These are phyloP conservation scores for Ilyonectria robusta DNA, from an alignment of 2,329 filamentous ascomycete genomes.

Conservation along the genomic window DNA sequence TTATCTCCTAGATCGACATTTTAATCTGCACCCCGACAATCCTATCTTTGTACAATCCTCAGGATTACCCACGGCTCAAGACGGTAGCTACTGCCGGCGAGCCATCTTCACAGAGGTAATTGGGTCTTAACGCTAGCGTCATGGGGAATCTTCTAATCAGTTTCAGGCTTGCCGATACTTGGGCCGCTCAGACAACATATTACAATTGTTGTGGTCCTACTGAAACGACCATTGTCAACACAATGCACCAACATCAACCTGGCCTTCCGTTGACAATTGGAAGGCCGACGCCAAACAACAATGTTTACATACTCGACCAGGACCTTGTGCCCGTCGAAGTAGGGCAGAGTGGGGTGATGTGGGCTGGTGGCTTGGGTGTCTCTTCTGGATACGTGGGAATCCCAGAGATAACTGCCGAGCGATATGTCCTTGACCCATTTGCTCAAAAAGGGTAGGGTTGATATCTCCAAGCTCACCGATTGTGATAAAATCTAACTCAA, in stretches of 20 bases:
- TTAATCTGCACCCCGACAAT: slow-evolving; percentile 70
- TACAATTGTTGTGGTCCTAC: slow-evolving; percentile 73
- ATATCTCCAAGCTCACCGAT: neutral
- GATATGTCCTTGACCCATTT: slow-evolving; percentile 67
- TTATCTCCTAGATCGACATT: slow-evolving; percentile 59
- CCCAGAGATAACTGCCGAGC: slow-evolving; percentile 63
- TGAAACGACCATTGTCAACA: slow-evolving; percentile 72
- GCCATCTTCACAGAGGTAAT: slow-evolving; percentile 61
- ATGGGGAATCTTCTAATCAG: neutral
- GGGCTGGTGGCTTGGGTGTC: slow-evolving; percentile 67
- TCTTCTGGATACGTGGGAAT: slow-evolving; percentile 69
- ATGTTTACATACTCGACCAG: slow-evolving; percentile 68
- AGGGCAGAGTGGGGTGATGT: slow-evolving; percentile 67
- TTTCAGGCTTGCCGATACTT: slow-evolving; percentile 64
- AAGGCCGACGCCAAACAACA: slow-evolving; percentile 69
- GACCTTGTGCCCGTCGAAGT: slow-evolving; percentile 58
- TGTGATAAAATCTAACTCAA: too few relatives aligned
- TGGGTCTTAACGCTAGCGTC: fast-evolving
- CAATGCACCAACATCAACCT: slow-evolving; percentile 56
- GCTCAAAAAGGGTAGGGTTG: slow-evolving; percentile 56
- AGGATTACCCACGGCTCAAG: slow-evolving; percentile 64
- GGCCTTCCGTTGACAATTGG: slow-evolving; percentile 69
- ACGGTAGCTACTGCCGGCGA: slow-evolving; percentile 69
- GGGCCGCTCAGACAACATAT: slow-evolving; percentile 63
- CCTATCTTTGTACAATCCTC: slow-evolving; percentile 62